Conservation (phyloP, 1,284 basidiomycete genomes). For the Ceratobasidium papillatum region DNA sequence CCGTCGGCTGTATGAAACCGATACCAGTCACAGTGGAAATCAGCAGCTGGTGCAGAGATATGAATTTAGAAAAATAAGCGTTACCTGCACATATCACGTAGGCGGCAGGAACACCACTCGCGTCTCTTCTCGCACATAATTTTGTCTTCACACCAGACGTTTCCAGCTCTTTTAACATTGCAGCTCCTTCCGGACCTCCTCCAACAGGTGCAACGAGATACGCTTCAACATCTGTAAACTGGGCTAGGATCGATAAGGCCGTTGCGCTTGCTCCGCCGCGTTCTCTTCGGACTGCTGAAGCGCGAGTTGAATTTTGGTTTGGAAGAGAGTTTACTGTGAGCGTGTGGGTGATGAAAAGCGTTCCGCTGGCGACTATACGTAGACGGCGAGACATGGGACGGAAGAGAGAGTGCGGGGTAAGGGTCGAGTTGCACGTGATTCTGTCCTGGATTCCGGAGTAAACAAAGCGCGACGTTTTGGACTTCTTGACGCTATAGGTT, state of each 20-base stretch:
- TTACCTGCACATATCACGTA: constrained; percentile 64
- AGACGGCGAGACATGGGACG: constrained; percentile 53
- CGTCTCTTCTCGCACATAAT: constrained; percentile 76
- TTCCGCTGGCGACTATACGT: constrained; percentile 77
- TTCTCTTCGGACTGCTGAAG: constrained; percentile 69
- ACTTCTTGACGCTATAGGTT: too few species aligned
- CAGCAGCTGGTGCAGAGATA: not conserved
- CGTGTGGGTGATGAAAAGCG: constrained; percentile 77
- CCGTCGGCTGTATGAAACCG: constrained; percentile 59
- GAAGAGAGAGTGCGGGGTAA: constrained; percentile 11
- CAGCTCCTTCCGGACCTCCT: constrained; percentile 70
- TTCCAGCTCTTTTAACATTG: constrained; percentile 70
- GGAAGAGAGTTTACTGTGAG: constrained; percentile 70
- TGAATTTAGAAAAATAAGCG: not conserved
- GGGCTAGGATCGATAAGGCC: constrained; percentile 73
- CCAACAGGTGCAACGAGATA: constrained; percentile 77
- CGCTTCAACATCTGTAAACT: constrained; percentile 69
- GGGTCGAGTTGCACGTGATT: constrained; percentile 5
- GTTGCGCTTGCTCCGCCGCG: constrained; percentile 76
- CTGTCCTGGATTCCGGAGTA: not conserved
- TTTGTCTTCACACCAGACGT: constrained; percentile 70
- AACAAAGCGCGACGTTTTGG: not conserved
- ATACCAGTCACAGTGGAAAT: constrained; percentile 12
- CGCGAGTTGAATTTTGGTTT: constrained; percentile 60
- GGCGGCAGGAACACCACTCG: constrained; percentile 75